phyloP scores from a whole-genome alignment of 441 rosid genomes.

The Adansonia gregorii region DNA sequence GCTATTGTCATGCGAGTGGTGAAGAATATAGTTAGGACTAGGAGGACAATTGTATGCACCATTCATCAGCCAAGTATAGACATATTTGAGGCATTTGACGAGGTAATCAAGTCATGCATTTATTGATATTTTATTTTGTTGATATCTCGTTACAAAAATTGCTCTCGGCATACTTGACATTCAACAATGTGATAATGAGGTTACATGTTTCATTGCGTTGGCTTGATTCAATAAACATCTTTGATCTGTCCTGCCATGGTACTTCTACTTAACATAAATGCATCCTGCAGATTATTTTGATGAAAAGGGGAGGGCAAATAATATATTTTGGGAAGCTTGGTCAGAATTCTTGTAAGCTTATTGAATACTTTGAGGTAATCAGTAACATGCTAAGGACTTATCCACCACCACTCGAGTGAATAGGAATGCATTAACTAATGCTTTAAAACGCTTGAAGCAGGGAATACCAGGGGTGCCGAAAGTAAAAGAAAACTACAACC shows the following conservation, averaged over 20 bases:
- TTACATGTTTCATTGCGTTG: not conserved
- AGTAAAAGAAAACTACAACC: conserved; percentile 41
- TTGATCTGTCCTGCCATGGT: not conserved
- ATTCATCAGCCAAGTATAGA: conserved; percentile 37
- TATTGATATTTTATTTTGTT: not conserved
- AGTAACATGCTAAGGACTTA: not conserved
- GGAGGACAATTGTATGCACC: conserved; percentile 41
- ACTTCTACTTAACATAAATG: not conserved
- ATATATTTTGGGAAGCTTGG: conserved; percentile 43
- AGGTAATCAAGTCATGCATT: conserved; percentile 22
- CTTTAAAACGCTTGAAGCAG: conserved; percentile 13
- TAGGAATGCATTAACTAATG: not conserved
- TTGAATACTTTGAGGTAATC: conserved; percentile 42
- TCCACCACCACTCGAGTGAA: not conserved
- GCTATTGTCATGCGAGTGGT: conserved; percentile 38
- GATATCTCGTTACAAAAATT: not conserved
- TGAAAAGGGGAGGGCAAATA: conserved; percentile 36
- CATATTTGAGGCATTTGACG: conserved; percentile 44
- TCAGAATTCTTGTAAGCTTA: conserved; percentile 30
- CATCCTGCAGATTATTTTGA: conserved; percentile 32
- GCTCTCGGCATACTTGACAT: not conserved
- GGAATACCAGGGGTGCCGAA: conserved; percentile 38
- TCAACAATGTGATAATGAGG: not conserved
- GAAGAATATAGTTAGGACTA: conserved; percentile 37
- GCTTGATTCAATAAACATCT: not conserved